These are phyloP conservation scores for Hibiscus mutabilis DNA, from an alignment of 345 rosid species.

Conservation along the genomic window DNA sequence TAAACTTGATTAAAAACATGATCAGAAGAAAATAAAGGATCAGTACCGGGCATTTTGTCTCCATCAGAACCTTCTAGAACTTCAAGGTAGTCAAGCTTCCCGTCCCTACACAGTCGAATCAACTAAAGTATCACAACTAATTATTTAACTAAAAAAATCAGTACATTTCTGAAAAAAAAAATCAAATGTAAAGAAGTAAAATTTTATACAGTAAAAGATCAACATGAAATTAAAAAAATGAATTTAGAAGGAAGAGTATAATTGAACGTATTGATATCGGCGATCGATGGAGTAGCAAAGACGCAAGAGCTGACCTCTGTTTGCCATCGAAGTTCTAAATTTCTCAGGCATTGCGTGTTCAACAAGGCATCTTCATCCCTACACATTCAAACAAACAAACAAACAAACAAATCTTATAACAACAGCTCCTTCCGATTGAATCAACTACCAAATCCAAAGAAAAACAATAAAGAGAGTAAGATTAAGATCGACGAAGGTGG, in stretches of 20 bases:
- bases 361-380: constrained; percentile 86
- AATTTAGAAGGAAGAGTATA: neutral
- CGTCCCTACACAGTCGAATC: constrained; percentile 51
- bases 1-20: neutral
- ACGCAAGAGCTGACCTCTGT: constrained; percentile 97
- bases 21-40: neutral
- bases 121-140: neutral
- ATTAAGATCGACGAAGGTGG: neutral
- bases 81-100: constrained; percentile 98
- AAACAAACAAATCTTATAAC: neutral
- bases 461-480: neutral
- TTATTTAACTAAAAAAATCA: neutral
- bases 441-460: neutral
- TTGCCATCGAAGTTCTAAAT: constrained; percentile 96
- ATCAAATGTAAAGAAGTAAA: too few relatives aligned
- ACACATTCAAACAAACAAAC: constrained; percentile 2
- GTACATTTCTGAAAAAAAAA: neutral
- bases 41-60: constrained; percentile 90
- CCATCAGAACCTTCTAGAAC: constrained; percentile 99
- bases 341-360: constrained; percentile 88
- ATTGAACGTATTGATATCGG: constrained; percentile 81
- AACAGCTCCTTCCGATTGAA: constrained; percentile 2
- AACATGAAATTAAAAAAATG: too few relatives aligned
- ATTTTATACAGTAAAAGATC: too few relatives aligned
- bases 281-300: constrained; percentile 87